Base-by-base conservation (phyloP, 257 asterid genomes). In the Penstemon eatonii region DNA sequence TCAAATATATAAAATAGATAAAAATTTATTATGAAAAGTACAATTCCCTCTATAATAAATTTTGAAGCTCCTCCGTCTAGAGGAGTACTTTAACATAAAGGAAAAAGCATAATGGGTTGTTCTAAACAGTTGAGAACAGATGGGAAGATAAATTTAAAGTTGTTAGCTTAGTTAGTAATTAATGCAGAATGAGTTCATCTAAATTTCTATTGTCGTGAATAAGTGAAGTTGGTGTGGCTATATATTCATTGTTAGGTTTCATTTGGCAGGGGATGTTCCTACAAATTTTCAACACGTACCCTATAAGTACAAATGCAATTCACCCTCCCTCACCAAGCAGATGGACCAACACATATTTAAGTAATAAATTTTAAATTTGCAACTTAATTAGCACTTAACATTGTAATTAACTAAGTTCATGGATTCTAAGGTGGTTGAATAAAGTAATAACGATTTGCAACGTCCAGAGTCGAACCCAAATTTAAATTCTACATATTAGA, bases 261-360 rank as follows among this genome's bases (percentile, higher is more conserved):
- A 63, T 54, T 43, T 36, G 25, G 44, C 36, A 50, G 42, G 9
- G 46, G 60, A 15, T 47, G 3, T 11, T 52, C 40, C 60, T 43
- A 12, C 36, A 4, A 63, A 45, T 36, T 63, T 43, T 62, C 36
- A 46, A 63, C 70, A 63, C 70, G 58, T 54, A 53, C 47, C 64
- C 8, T 13, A 13, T 36, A 54, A 63, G 59, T 54, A 62, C 51
- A 54, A 65, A 70, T 63, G 44, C 3, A 57, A 57, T 33, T 62
- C 69, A 62, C 60, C 75, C 7, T 63, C 69, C 65, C 33, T 42
- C 63, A 55, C 76, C 56, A 45, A 63, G 40, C 62, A 36, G 68
- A 46, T 70, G 46, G 55, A 52, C 60, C 63, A 37, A 37, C 33
- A 25, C 33, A 25, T 25, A 1, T 25, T 25, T 25, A 25, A 25